Evolutionary conservation across 148 eudicot species (phyloP).

Genomic region (Gaultheria prostrata): DNA sequence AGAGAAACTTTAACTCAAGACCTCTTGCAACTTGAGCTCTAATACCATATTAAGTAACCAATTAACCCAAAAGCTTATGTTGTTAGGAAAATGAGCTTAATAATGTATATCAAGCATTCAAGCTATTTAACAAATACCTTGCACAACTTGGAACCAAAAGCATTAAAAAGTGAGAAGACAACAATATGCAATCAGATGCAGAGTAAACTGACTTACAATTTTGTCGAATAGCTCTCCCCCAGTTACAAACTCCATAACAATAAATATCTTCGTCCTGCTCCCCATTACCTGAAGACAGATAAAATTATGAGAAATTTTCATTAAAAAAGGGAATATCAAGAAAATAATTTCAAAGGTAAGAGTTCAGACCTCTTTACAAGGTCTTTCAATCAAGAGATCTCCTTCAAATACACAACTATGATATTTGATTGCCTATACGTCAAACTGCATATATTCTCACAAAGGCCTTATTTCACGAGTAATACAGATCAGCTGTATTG

Average conservation of each 20-base stretch:
- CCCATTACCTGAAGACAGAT: conserved; percentile 74
- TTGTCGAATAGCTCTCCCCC: conserved; percentile 98
- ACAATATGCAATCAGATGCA: conserved; percentile 5
- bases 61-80: too few relatives aligned
- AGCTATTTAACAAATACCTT: too few relatives aligned
- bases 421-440: background rate
- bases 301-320: background rate
- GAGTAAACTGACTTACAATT: conserved; percentile 59
- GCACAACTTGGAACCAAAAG: background rate
- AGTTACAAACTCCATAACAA: conserved; percentile 83
- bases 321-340: background rate
- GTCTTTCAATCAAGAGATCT: background rate
- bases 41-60: too few relatives aligned
- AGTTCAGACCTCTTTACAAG: background rate
- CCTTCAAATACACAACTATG: background rate
- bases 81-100: too few relatives aligned
- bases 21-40: too few relatives aligned
- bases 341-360: background rate
- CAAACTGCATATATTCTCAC: background rate
- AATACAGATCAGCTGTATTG: background rate
- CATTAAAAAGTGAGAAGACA: background rate
- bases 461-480: background rate
- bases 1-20: too few relatives aligned
- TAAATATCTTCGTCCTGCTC: conserved; percentile 86
- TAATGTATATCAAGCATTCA: too few relatives aligned